Evolutionary conservation across 2,329 filamentous ascomycete species (phyloP), one percentile per base, ranked within the genome.

Genomic region (Beauveria sp.): DNA sequence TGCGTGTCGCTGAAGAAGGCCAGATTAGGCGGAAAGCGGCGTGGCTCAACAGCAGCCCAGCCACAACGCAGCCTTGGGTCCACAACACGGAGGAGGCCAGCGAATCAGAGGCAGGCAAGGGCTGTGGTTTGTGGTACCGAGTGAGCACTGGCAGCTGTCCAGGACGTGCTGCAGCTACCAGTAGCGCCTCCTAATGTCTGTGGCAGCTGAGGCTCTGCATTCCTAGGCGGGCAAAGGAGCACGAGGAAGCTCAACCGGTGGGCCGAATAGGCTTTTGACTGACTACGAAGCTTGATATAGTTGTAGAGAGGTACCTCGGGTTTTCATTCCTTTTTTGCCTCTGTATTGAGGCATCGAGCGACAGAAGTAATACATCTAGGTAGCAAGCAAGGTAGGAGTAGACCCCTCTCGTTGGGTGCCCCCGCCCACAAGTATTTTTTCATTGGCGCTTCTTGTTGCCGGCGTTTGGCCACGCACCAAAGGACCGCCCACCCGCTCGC

Each of bases 361-460:
- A 7, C 28, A 48, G 10, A 26, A 18, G 43, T 24, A 24, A 16
- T 24, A n/a, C 54, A 9, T 8, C 5, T 24, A 16, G 24, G 46
- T 7, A 7, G 22, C 24, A 26, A n/a, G 42, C 42, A 48, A 43
- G 42, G 42, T 43, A 43, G n/a, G 42, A 20, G 24, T 50, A 28
- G 48, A 26, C n/a, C 48, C 40, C 31, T 20, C 22, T 34, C 5
- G 22, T 24, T 46, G 55, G 54, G 10, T 38, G 14, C 43, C 54
- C 45, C 55, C 45, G 55, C 55, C 55, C 55, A 58, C 55, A 58
- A 58, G 31, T 57, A 38, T 48, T 58, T 58, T 58, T 58, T 58
- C 28, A 26, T 46, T 45, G 40, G 40, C 26, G n/a, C 26, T 18
- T 54, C 22, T 40, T 38, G 14, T 43, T 20, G 42, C 16, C 20